Conservation (phyloP, 1,284 basidiomycete species). For the Sporisorium iseilematis-ciliati region DNA sequence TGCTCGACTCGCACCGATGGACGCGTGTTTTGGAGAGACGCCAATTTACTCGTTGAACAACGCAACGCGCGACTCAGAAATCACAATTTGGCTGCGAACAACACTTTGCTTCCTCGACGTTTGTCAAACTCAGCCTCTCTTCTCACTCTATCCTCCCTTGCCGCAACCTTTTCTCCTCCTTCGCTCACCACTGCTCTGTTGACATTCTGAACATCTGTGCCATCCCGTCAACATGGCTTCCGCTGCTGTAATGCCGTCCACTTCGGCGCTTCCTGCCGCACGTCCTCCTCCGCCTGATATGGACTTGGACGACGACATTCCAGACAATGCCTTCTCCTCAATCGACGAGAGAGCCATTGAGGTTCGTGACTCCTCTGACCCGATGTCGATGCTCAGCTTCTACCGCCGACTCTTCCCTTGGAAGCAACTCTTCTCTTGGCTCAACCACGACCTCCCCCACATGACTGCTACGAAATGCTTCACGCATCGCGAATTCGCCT, state of each 20-base stretch:
- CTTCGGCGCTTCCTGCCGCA: slow-evolving; percentile 42
- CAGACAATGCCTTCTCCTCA: slow-evolving; percentile 50
- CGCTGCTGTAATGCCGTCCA: slow-evolving; percentile 41
- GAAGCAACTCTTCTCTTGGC: slow-evolving; percentile 91
- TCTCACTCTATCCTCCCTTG: background rate
- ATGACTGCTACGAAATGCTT: slow-evolving; percentile 75
- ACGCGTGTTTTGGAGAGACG: slow-evolving; percentile 31
- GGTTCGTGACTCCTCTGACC: slow-evolving; percentile 72
- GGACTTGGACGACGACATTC: slow-evolving; percentile 54
- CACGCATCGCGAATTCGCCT: slow-evolving; percentile 90
- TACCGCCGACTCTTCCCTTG: slow-evolving; percentile 94
- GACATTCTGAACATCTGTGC: background rate
- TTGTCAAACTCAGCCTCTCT: background rate
- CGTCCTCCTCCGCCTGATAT: slow-evolving; percentile 59
- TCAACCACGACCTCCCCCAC: slow-evolving; percentile 82
- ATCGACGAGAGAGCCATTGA: slow-evolving; percentile 66
- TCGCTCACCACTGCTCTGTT: background rate
- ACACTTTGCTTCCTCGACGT: slow-evolving; percentile 10
- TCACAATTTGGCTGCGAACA: background rate
- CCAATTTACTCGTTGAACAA: slow-evolving; percentile 38
- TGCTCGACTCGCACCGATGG: slow-evolving; percentile 2
- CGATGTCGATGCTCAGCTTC: slow-evolving; percentile 84
- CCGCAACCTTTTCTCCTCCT: too few species aligned
- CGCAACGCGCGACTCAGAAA: slow-evolving; percentile 2
- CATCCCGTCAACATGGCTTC: slow-evolving; percentile 42